Evolutionary conservation across 768 basidiomycete species (phyloP).

Genomic region (Serendipita sp.): DNA sequence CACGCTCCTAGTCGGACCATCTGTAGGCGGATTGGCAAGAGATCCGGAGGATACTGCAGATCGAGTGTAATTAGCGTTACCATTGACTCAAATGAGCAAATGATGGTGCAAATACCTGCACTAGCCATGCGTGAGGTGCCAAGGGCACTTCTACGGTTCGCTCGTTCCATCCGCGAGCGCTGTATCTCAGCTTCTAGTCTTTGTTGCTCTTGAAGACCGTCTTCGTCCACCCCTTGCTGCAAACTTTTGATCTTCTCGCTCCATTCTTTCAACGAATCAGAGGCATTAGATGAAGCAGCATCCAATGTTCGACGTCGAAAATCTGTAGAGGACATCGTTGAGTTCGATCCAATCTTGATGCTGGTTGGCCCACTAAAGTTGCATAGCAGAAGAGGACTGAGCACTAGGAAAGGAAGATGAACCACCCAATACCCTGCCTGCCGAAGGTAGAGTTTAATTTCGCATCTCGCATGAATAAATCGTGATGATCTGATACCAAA

Average conservation of each 20-base stretch:
- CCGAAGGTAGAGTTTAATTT: too few relatives aligned
- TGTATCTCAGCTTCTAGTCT: constrained; percentile 40
- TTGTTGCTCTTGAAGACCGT: constrained; percentile 61
- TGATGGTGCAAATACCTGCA: neutral
- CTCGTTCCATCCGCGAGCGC: constrained; percentile 18
- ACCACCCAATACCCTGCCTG: too few relatives aligned
- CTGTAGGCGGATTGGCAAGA: neutral
- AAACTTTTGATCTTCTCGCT: constrained; percentile 61
- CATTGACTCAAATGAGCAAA: neutral
- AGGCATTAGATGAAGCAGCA: neutral
- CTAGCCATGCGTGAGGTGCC: constrained; percentile 20
- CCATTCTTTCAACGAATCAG: constrained; percentile 35
- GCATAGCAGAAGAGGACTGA: too few relatives aligned
- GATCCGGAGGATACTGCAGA: neutral
- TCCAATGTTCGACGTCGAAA: neutral
- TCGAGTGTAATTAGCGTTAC: neutral
- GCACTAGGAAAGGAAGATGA: too few relatives aligned
- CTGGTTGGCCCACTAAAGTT: too few relatives aligned
- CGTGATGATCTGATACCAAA: too few relatives aligned
- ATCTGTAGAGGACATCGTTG: neutral
- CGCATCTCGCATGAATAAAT: too few relatives aligned
- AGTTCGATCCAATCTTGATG: too few relatives aligned
- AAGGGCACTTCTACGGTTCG: constrained; percentile 28
- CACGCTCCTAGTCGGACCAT: neutral
- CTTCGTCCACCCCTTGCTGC: constrained; percentile 65